Conservation (phyloP, 371 early-diverging fungal genomes). For the Mortierella sp. region DNA sequence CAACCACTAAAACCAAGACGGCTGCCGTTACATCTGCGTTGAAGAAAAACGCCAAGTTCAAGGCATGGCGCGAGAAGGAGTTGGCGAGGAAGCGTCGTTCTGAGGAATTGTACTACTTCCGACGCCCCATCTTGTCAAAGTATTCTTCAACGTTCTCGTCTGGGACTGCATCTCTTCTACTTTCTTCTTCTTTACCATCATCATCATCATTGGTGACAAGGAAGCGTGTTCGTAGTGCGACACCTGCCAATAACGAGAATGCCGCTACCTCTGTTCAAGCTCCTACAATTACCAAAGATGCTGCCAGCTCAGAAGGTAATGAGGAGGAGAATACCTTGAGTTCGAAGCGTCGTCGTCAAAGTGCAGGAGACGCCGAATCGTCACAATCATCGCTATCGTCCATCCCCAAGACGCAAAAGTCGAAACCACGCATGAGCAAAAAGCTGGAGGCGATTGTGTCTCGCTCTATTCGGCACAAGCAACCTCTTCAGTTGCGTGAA, state of each 20-base stretch:
- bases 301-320: too few relatives aligned
- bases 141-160: neutral
- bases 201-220: neutral
- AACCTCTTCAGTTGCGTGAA: neutral
- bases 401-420: too few relatives aligned
- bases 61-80: neutral
- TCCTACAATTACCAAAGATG: too few relatives aligned
- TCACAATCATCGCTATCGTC: too few relatives aligned
- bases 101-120: neutral
- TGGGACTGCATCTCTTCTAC: neutral
- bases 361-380: too few relatives aligned
- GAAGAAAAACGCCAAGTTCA: neutral
- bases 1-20: neutral
- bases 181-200: neutral
- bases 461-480: neutral
- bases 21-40: neutral
- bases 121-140: neutral
- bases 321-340: too few relatives aligned
- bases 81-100: neutral
- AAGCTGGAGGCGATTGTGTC: neutral
- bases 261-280: too few relatives aligned
- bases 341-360: neutral
- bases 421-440: too few relatives aligned
- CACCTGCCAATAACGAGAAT: too few relatives aligned
- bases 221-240: neutral